Evolutionary conservation across 2,329 filamentous ascomycete species (phyloP).

Genomic region (Cladobotryum mycophilum): DNA sequence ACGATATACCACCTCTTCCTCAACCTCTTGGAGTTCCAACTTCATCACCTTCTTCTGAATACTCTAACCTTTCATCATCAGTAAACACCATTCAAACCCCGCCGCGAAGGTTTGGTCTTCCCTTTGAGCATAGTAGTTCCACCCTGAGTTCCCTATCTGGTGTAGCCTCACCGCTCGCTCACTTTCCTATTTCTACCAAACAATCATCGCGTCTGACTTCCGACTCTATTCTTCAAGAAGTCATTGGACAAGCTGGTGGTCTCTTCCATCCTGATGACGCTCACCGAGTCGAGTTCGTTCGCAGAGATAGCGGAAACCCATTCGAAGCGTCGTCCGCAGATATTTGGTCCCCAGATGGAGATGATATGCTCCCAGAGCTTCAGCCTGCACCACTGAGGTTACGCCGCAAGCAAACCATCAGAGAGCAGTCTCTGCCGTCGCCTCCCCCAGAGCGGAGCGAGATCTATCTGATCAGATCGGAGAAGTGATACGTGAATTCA

Average conservation of each 20-base stretch:
- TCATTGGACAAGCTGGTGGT: conserved; percentile 20
- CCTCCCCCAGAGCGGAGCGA: not conserved
- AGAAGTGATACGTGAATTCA: not conserved
- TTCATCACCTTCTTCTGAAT: not conserved
- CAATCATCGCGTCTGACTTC: conserved; percentile 20
- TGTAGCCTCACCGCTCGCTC: conserved; percentile 18
- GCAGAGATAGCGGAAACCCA: conserved; percentile 12
- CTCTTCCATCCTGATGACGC: conserved; percentile 15
- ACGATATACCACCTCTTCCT: not conserved
- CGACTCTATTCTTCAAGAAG: conserved; percentile 16
- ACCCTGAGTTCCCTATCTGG: conserved; percentile 12
- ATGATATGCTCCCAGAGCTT: conserved; percentile 15
- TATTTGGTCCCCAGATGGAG: conserved; percentile 15
- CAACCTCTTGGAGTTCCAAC: conserved; percentile 1
- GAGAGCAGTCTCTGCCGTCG: not conserved
- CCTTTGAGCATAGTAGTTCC: conserved; percentile 9
- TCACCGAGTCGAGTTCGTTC: conserved; percentile 13
- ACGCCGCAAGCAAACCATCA: conserved; percentile 1
- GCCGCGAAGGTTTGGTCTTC: not conserved
- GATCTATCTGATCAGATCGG: not conserved
- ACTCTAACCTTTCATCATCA: not conserved
- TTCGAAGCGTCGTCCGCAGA: conserved; percentile 18
- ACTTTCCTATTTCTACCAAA: conserved; percentile 23
- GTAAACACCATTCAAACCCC: not conserved
- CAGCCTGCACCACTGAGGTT: conserved; percentile 22